A percentile compares a stretch with the other conserved stretches of the same genome.
Evolutionary conservation across 208 protist species (phyloP).

Genomic region (Leishmania lainsoni): DNA sequence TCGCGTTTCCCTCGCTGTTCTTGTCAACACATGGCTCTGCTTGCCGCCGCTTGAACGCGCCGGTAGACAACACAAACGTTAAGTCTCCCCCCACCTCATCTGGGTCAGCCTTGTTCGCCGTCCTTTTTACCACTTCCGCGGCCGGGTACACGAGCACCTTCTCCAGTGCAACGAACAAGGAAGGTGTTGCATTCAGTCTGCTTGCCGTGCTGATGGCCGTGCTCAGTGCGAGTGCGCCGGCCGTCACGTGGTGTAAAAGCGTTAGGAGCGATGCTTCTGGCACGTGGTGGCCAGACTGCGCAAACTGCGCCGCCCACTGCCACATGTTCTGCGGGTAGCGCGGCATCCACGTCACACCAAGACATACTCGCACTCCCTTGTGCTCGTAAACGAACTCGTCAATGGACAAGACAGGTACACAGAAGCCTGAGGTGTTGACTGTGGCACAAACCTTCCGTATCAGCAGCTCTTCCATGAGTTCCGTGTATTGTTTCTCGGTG

Average conservation of each 20-base stretch:
- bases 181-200: neutral
- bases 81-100: neutral
- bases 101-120: neutral
- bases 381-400: constrained; percentile 43
- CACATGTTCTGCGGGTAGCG: constrained; percentile 43
- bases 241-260: constrained; percentile 45
- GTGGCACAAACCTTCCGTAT: constrained; percentile 23
- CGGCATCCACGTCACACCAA: constrained; percentile 80
- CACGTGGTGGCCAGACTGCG: constrained; percentile 24
- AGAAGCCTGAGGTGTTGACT: constrained; percentile 46
- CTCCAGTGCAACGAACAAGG: constrained; percentile 1
- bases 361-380: constrained; percentile 22
- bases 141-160: constrained; percentile 15
- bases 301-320: constrained; percentile 45
- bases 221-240: constrained; percentile 35
- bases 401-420: constrained; percentile 55
- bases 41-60: neutral
- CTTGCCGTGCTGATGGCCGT: constrained; percentile 8
- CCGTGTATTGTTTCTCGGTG: constrained; percentile 29
- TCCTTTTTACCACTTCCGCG: neutral
- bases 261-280: constrained; percentile 38
- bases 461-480: constrained; percentile 26
- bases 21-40: neutral
- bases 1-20: neutral
- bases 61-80: constrained; percentile 2